Conservation (phyloP, 305 asterid species). For the Rubia tinctorum region DNA sequence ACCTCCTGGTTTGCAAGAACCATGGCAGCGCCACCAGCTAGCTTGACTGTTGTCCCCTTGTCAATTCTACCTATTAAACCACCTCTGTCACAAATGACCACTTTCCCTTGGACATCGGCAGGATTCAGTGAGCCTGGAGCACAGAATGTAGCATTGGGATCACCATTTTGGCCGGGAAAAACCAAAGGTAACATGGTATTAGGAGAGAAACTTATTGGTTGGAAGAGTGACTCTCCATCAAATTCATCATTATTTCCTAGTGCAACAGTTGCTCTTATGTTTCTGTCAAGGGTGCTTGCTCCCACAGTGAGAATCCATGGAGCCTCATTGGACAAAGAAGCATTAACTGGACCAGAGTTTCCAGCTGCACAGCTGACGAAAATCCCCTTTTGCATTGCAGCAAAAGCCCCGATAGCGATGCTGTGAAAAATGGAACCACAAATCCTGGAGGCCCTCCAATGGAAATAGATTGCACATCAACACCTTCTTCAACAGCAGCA, state of each 20-base stretch:
- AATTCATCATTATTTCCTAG: slow-evolving; percentile 20
- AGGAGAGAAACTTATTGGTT: slow-evolving; percentile 34
- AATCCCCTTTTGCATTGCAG: slow-evolving; percentile 20
- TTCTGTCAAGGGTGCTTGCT: slow-evolving; percentile 27
- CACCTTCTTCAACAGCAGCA: not conserved
- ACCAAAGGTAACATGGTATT: slow-evolving; percentile 33
- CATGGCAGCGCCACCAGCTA: slow-evolving; percentile 57
- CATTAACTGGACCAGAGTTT: slow-evolving; percentile 17
- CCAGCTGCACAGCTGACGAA: slow-evolving; percentile 24
- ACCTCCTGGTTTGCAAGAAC: slow-evolving; percentile 27
- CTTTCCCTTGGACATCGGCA: slow-evolving; percentile 29
- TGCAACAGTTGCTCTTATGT: slow-evolving; percentile 16
- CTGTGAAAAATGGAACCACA: slow-evolving; percentile 10
- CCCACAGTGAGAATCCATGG: slow-evolving; percentile 34
- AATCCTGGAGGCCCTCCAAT: not conserved
- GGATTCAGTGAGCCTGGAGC: slow-evolving; percentile 20
- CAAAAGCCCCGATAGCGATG: slow-evolving; percentile 25
- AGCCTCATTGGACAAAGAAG: slow-evolving; percentile 21
- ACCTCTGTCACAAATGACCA: slow-evolving; percentile 37
- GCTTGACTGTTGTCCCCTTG: slow-evolving; percentile 37
- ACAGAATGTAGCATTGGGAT: slow-evolving; percentile 21
- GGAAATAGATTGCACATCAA: not conserved
- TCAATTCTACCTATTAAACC: not conserved
- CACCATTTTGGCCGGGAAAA: slow-evolving; percentile 28
- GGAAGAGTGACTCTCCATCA: slow-evolving; percentile 33